Evolutionary conservation across 2,329 filamentous ascomycete genomes (phyloP).

Genomic region (Magnaporthales sp.): DNA sequence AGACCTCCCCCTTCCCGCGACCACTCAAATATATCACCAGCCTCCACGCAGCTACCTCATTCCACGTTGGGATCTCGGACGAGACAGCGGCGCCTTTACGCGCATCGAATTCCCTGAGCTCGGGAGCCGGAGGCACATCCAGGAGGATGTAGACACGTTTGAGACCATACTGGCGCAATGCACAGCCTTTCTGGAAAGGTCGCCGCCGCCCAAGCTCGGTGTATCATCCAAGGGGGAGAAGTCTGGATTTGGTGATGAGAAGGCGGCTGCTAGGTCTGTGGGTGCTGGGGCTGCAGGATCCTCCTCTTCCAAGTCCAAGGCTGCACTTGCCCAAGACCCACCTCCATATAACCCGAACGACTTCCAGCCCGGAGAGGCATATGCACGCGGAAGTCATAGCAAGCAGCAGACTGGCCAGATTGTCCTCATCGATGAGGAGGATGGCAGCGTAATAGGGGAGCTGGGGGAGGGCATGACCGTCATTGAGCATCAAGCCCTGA

Average conservation of each 20-base stretch:
- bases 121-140: conserved; percentile 62
- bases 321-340: conserved; percentile 28
- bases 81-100: conserved; percentile 83
- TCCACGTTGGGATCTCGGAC: conserved; percentile 87
- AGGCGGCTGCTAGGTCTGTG: conserved; percentile 14
- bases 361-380: conserved; percentile 73
- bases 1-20: conserved; percentile 85
- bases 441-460: conserved; percentile 91
- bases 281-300: conserved; percentile 13
- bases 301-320: conserved; percentile 13
- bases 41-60: conserved; percentile 89
- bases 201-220: conserved; percentile 46
- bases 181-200: conserved; percentile 86
- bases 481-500: conserved; percentile 65
- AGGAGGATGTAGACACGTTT: conserved; percentile 91
- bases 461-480: conserved; percentile 14
- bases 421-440: conserved; percentile 89
- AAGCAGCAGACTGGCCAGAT: conserved; percentile 58
- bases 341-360: conserved; percentile 72
- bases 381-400: conserved; percentile 55
- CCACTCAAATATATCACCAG: conserved; percentile 95
- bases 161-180: conserved; percentile 94
- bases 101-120: conserved; percentile 79
- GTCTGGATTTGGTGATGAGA: background rate
- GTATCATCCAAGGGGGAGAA: conserved; percentile 19